Conservation (phyloP, 1,139 yeast genomes). For the Debaryomyces sp. region DNA sequence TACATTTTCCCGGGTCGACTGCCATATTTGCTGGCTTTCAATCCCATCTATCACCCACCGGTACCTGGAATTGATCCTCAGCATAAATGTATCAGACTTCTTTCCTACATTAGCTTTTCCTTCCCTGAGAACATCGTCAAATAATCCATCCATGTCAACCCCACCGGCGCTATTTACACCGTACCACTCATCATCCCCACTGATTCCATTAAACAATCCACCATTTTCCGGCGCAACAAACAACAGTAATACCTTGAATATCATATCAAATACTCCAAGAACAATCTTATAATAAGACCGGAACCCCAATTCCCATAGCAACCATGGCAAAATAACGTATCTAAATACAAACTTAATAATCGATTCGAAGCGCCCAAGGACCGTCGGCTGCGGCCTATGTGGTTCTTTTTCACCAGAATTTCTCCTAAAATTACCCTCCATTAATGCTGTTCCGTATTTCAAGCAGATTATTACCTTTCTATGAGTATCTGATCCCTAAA, state of each 20-base stretch:
- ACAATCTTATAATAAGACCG: background rate
- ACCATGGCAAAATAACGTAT: constrained; percentile 6
- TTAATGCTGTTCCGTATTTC: background rate
- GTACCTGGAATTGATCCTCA: background rate
- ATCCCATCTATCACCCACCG: background rate
- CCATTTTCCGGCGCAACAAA: background rate
- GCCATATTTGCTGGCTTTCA: background rate
- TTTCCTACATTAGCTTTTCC: background rate
- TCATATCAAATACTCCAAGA: background rate
- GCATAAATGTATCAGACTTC: background rate
- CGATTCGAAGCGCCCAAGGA: constrained; percentile 1
- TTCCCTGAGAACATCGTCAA: background rate
- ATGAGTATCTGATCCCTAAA: background rate
- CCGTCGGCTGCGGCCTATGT: background rate
- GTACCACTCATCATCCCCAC: background rate
- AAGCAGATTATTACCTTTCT: background rate
- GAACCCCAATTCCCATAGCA: constrained; percentile 9
- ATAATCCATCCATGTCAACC: background rate
- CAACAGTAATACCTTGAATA: background rate
- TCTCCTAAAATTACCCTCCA: background rate
- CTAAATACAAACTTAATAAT: constrained; percentile 2
- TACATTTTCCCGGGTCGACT: background rate
- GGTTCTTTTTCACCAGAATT: background rate
- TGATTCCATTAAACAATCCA: background rate
- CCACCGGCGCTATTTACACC: background rate